phyloP scores from a whole-genome alignment of 306 rosid genomes.

The Rubus idaeus region DNA sequence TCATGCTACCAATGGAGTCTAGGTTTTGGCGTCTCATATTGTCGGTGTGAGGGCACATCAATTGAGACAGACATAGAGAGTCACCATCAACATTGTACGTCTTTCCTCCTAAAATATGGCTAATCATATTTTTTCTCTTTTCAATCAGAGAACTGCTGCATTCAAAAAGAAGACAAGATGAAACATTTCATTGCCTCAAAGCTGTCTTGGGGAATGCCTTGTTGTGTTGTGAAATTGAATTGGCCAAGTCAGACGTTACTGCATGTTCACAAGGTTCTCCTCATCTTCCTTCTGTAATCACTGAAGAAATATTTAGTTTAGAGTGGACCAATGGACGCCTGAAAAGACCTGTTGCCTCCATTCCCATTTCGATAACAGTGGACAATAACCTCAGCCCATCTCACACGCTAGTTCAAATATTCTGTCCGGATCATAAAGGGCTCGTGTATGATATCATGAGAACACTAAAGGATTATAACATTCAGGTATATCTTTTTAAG shows the following conservation, averaged over 20 bases:
- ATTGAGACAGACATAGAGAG: neutral
- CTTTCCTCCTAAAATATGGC: neutral
- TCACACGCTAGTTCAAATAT: conserved; percentile 50
- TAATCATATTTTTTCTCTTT: neutral
- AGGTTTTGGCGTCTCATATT: neutral
- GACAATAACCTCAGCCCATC: conserved; percentile 57
- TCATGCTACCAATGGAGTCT: neutral
- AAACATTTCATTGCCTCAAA: conserved; percentile 38
- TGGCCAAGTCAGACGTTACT: conserved; percentile 41
- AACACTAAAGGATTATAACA: conserved; percentile 60
- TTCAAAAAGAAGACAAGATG: conserved; percentile 42
- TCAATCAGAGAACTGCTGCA: conserved; percentile 48
- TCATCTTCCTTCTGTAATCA: conserved; percentile 43
- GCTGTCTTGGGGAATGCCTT: conserved; percentile 35
- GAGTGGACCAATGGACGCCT: conserved; percentile 35
- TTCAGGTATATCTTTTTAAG: conserved; percentile 34
- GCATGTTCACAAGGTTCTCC: conserved; percentile 45
- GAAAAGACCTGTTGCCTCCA: conserved; percentile 31
- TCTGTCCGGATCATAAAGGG: conserved; percentile 57
- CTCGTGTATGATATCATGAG: conserved; percentile 61
- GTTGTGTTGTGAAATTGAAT: conserved; percentile 50
- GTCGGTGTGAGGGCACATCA: neutral
- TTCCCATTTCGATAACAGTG: conserved; percentile 36
- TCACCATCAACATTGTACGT: neutral
- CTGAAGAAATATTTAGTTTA: conserved; percentile 48